Conservation (phyloP, 129 eudicot genomes). For the Tanacetum coccineum region DNA sequence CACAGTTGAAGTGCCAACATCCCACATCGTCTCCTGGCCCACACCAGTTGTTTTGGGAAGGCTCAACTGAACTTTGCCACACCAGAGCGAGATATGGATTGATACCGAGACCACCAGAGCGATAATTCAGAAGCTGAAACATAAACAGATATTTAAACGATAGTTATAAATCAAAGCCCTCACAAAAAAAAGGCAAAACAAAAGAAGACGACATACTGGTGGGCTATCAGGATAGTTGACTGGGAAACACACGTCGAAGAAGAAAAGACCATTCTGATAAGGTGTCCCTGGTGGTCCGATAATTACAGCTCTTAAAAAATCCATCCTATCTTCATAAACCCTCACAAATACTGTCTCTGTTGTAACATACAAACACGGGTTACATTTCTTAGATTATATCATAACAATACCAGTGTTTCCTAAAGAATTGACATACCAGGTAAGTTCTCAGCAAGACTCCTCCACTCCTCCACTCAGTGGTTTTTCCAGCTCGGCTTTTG, state of each 20-base stretch:
- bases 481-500: too few species aligned
- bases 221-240: not conserved
- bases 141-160: not conserved
- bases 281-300: not conserved
- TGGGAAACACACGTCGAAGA: conserved; percentile 4
- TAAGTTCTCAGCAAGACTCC: too few species aligned
- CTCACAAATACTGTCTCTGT: conserved; percentile 1
- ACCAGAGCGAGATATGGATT: not conserved
- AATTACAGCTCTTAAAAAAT: conserved; percentile 2
- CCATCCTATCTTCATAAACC: not conserved
- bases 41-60: not conserved
- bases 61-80: not conserved
- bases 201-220: not conserved
- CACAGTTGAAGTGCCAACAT: too few species aligned
- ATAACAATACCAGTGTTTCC: too few species aligned
- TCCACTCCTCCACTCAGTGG: too few species aligned
- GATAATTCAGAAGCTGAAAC: not conserved
- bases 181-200: not conserved
- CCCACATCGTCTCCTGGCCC: not conserved
- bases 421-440: too few species aligned
- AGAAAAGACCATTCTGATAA: not conserved
- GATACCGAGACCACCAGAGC: not conserved
- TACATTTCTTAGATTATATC: not conserved
- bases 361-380: not conserved
- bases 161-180: too few species aligned